Percentiles rank a stretch among this genome's conserved stretches.
Conservation (phyloP, 2,329 filamentous ascomycete genomes). For the Lomentospora prolificans region DNA sequence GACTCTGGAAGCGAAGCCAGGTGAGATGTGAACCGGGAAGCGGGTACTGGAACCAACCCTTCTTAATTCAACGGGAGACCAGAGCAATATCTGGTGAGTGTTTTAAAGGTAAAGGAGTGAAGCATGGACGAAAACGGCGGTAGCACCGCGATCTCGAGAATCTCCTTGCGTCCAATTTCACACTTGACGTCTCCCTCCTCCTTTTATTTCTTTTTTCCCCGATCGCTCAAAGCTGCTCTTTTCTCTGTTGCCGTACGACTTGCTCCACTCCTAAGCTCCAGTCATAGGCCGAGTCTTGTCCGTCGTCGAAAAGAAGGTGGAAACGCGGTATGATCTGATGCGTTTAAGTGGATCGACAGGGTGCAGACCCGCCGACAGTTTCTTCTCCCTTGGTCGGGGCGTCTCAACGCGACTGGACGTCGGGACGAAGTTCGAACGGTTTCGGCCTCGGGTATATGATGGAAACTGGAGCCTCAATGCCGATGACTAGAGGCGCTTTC, state of each 20-base stretch:
- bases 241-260: background rate
- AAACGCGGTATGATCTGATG: background rate
- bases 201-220: background rate
- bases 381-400: too few relatives aligned
- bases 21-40: background rate
- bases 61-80: too few relatives aligned
- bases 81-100: background rate
- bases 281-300: background rate
- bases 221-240: too few relatives aligned
- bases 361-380: background rate
- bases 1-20: background rate
- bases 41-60: background rate
- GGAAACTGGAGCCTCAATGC: background rate
- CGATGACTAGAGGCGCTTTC: too few relatives aligned
- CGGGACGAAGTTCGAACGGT: background rate
- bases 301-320: background rate
- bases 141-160: background rate
- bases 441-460: background rate
- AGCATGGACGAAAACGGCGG: background rate
- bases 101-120: background rate
- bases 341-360: background rate
- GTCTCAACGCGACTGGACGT: background rate
- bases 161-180: too few relatives aligned
- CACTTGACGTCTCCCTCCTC: background rate
- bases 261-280: background rate